Percentiles rank a stretch among this genome's conserved stretches.
phyloP scores from a whole-genome alignment of 345 rosid species.

The Lumnitzera racemosa region DNA sequence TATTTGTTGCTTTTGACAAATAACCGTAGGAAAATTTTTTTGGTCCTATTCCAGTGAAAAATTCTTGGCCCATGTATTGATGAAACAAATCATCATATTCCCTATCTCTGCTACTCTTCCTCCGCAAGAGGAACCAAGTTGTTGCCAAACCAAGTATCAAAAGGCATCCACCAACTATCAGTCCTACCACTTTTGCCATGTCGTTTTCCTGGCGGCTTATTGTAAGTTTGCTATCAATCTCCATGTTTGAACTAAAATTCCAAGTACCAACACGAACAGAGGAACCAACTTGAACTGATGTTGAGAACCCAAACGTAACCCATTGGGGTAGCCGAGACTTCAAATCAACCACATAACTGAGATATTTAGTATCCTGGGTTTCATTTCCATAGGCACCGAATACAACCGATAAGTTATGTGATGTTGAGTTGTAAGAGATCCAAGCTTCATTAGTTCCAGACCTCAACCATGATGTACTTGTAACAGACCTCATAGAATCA shows the following conservation, averaged over 20 bases:
- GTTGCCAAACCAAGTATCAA: not conserved
- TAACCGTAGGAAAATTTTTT: conserved; percentile 13
- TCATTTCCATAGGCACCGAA: conserved; percentile 3
- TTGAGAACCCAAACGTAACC: conserved; percentile 11
- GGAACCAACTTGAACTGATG: not conserved
- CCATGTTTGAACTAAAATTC: conserved; percentile 7
- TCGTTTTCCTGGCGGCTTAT: not conserved
- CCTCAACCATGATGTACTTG: not conserved
- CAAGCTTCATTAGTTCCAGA: conserved; percentile 2
- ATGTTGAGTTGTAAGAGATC: not conserved
- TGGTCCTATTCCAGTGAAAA: conserved; percentile 6
- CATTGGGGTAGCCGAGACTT: conserved; percentile 1
- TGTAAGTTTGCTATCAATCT: not conserved
- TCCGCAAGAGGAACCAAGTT: not conserved
- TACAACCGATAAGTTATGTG: conserved; percentile 8
- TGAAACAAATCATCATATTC: not conserved
- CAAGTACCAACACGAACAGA: conserved; percentile 2
- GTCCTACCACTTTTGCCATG: conserved; percentile 1
- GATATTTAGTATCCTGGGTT: not conserved
- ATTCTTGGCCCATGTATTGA: not conserved
- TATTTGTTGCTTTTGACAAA: conserved; percentile 7
- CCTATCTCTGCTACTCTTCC: conserved; percentile 4
- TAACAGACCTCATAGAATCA: not conserved
- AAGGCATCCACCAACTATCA: conserved; percentile 3
- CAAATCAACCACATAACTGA: not conserved